Conservation (phyloP, 2,329 filamentous ascomycete species). For the Neoscytalidium dimidiatum region DNA sequence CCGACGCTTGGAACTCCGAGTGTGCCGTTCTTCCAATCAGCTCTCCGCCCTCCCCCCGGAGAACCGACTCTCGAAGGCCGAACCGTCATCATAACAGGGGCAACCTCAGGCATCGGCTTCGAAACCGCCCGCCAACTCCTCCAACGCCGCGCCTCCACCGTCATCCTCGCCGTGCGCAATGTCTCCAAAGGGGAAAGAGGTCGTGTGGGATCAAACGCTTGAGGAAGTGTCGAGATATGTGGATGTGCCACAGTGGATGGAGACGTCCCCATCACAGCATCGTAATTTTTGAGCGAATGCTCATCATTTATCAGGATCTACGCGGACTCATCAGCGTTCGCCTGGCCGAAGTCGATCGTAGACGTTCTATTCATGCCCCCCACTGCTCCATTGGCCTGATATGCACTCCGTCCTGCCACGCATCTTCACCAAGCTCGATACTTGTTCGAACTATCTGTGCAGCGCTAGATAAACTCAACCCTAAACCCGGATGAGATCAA, state of each 20-base stretch:
- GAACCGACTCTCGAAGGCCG: neutral
- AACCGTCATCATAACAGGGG: constrained; percentile 24
- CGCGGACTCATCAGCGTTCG: no score
- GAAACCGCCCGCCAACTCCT: constrained; percentile 7
- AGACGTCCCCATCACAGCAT: no score
- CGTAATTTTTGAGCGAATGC: no score
- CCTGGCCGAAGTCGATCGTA: no score
- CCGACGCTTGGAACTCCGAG: neutral
- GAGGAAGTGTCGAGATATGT: neutral
- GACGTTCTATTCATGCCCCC: no score
- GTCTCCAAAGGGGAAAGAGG: neutral
- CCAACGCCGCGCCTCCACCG: neutral
- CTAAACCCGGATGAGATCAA: no score
- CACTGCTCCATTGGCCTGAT: no score
- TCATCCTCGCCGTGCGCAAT: constrained; percentile 6
- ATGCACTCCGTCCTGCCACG: no score
- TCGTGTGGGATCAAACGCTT: neutral
- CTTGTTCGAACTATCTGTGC: no score
- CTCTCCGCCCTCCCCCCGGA: neutral
- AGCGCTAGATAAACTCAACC: no score
- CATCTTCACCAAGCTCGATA: no score
- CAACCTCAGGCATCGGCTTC: constrained; percentile 25
- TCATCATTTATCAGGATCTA: no score
- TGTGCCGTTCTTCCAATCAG: constrained; percentile 9
- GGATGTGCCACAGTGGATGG: neutral